Evolutionary conservation across 1,284 basidiomycete species (phyloP), one percentile per base, ranked within the genome.

Genomic region (Austroboletus rostrupii): DNA sequence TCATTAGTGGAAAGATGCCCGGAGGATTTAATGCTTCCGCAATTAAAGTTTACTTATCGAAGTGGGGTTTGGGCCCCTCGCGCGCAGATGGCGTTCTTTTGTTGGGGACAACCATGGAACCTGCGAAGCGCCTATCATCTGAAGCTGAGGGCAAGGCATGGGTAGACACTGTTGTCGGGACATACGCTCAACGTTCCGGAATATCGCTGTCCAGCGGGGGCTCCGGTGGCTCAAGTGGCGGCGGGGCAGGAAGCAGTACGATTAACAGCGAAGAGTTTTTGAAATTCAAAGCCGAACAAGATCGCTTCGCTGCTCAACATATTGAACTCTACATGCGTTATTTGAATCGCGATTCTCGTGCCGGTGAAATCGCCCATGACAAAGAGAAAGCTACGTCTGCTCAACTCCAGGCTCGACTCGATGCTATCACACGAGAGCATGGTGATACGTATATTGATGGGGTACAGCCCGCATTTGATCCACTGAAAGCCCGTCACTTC

Each of bases 191-290:
- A 57, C 87, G 90, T 53, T 77, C 91, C 9, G 94, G 95, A 21
- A 88, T 99, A 61, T 83, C 85, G 3, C 76, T 99, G n/a, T 79
- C 87, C 26, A 83, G 85, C 33, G 80, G 79, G 16, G 77, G 79
- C 46, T 76, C 79, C 26, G 79, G 75, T 42, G 85, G 80, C 44
- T 82, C 76, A 11, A 83, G 76, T 45, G 81, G 81, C 16, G 80
- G 78, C 38, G 80, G 73, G 3, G 78, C 73, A 43, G 88, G 87
- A 33, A 91, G 90, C 26, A 85, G 86, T 1, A 87, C 87, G 40
- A 97, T 98, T 77, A 97, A 97, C 76, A 95, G 92, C 66, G 96
- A 99, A 71, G 94, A 97, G 69, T 97, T 99, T 78, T 75, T 94
- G 69, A 94, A 95, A 72, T 96, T 98, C 81, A 90, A 95, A 62